These are phyloP conservation scores for Cylindrodendrum hubeiense DNA, from an alignment of 2,329 filamentous ascomycete species.

Conservation along the genomic window DNA sequence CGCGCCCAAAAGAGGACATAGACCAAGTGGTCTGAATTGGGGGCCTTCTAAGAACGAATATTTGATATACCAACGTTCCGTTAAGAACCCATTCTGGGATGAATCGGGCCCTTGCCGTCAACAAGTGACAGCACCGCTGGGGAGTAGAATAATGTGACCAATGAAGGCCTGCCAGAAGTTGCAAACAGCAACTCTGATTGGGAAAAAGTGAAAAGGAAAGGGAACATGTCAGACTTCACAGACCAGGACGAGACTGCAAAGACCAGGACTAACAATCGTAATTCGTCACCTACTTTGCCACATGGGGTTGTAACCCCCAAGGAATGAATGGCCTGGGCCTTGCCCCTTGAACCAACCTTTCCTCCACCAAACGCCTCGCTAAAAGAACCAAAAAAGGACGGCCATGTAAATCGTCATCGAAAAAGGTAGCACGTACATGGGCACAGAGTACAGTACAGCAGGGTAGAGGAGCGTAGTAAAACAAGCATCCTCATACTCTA, in stretches of 20 bases:
- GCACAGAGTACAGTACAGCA: slow-evolving; percentile 16
- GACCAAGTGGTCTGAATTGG: slow-evolving; percentile 43
- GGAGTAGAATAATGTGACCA: slow-evolving; percentile 30
- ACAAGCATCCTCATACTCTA: slow-evolving; percentile 47
- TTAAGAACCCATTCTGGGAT: slow-evolving; percentile 79
- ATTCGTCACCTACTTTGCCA: slow-evolving; percentile 45
- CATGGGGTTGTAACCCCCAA: slow-evolving; percentile 28
- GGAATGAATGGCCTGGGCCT: slow-evolving; percentile 31
- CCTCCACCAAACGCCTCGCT: slow-evolving; percentile 54
- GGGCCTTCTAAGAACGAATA: slow-evolving; percentile 55
- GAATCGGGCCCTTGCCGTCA: slow-evolving; percentile 79
- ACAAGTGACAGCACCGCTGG: slow-evolving; percentile 81
- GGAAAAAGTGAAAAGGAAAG: neutral
- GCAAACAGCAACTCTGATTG: slow-evolving; percentile 1
- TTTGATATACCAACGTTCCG: slow-evolving; percentile 82
- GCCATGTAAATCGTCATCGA: slow-evolving; percentile 35
- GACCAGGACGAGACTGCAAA: slow-evolving; percentile 19
- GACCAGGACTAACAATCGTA: slow-evolving; percentile 32
- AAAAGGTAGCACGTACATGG: slow-evolving; percentile 20
- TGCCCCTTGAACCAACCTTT: slow-evolving; percentile 33
- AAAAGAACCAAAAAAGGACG: slow-evolving; percentile 36
- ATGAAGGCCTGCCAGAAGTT: neutral
- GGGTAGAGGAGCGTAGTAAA: neutral
- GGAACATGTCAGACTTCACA: slow-evolving; percentile 18
- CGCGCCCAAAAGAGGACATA: slow-evolving; percentile 41